These are phyloP conservation scores for Trametes polyzona DNA, from an alignment of 1,284 basidiomycete species.

Conservation along the genomic window DNA sequence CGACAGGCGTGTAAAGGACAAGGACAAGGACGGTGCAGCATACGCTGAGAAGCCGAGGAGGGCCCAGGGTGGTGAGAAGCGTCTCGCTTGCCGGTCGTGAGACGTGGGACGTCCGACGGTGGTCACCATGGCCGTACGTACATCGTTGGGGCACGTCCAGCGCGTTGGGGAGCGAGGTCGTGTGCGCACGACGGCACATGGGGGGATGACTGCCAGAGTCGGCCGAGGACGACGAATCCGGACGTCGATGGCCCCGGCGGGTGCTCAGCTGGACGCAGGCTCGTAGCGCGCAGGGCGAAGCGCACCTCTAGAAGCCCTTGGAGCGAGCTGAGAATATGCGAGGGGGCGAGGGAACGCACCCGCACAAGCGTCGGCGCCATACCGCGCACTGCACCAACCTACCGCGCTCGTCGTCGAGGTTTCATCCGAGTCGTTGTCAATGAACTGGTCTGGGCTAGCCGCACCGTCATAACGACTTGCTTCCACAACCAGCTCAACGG, in stretches of 20 bases:
- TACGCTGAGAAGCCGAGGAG: neutral
- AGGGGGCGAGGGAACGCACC: constrained; percentile 1
- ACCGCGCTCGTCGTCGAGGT: neutral
- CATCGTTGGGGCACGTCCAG: too few relatives aligned
- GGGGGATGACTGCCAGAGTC: neutral
- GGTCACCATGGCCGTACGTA: too few relatives aligned
- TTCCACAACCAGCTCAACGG: neutral
- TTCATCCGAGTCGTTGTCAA: neutral
- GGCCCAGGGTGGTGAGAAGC: neutral
- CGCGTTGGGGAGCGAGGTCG: neutral
- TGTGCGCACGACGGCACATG: neutral
- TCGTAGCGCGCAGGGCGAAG: constrained; percentile 4
- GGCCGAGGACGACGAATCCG: neutral
- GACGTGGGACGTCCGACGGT: neutral
- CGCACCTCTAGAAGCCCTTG: neutral
- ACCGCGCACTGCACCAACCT: neutral
- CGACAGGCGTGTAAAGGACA: neutral
- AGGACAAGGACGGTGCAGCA: neutral
- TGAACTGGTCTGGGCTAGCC: neutral
- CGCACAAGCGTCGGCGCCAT: neutral
- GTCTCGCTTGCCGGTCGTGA: neutral
- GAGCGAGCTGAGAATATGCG: neutral
- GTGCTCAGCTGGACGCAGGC: neutral
- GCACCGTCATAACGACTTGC: neutral
- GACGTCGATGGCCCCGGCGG: too few relatives aligned